A percentile compares a stretch with the other conserved stretches of the same genome.
Conservation (phyloP, 2,329 filamentous ascomycete species). For the Dryadomyces quercivorus region DNA sequence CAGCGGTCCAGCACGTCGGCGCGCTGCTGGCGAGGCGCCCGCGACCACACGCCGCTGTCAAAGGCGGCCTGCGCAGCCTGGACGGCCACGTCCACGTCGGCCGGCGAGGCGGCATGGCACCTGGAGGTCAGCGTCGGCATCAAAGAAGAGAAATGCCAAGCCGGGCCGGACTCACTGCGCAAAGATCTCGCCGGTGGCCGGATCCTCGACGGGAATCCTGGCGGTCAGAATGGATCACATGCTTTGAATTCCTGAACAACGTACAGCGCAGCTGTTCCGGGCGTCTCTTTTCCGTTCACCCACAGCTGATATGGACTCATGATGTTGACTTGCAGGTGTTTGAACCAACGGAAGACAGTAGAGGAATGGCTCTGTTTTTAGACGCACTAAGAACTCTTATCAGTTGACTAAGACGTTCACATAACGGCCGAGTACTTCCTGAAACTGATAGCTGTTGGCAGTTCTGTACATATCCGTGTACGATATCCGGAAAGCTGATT, state of each 20-base stretch:
- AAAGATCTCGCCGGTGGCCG: slow-evolving; percentile 16
- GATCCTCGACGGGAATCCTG: slow-evolving; percentile 17
- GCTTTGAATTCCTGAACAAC: not conserved
- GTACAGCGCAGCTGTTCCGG: slow-evolving; percentile 12
- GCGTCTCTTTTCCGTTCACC: slow-evolving; percentile 10
- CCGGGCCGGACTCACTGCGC: slow-evolving; percentile 9
- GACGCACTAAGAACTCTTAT: not conserved
- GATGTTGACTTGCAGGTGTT: no score
- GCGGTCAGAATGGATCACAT: not conserved
- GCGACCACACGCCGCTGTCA: slow-evolving; percentile 42
- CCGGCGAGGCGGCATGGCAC: slow-evolving; percentile 33
- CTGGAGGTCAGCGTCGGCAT: slow-evolving; percentile 20
- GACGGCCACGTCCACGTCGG: slow-evolving; percentile 30
- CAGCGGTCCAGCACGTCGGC: slow-evolving; percentile 51
- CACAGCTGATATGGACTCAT: slow-evolving; percentile 9
- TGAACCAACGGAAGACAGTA: no score
- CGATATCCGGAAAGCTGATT: no score
- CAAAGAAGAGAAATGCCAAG: no score
- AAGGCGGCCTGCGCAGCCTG: slow-evolving; percentile 31
- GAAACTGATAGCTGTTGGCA: no score
- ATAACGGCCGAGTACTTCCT: no score
- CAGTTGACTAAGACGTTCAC: not conserved
- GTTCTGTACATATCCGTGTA: no score
- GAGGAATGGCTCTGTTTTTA: not conserved
- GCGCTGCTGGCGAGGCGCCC: slow-evolving; percentile 40